Evolutionary conservation across 148 eudicot species (phyloP).

Genomic region (Camellia lanceoleosa): DNA sequence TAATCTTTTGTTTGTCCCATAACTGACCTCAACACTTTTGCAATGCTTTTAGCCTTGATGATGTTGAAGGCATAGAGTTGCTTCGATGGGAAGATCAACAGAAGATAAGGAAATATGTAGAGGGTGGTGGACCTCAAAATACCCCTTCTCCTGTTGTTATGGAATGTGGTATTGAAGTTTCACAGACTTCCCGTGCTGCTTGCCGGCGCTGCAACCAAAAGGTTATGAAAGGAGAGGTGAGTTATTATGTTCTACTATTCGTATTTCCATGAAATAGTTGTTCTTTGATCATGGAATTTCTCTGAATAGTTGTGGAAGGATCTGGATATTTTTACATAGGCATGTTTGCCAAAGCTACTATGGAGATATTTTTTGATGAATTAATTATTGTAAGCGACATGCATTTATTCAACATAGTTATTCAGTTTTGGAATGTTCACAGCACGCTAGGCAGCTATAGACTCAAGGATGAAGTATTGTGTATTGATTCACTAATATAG

Average conservation of each 20-base stretch:
- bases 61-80: conserved; percentile 82
- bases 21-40: conserved; percentile 9
- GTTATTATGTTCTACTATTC: conserved; percentile 3
- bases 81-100: conserved; percentile 99
- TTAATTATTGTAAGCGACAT: background rate
- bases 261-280: background rate
- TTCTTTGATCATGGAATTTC: background rate
- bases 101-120: conserved; percentile 69
- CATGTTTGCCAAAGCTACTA: background rate
- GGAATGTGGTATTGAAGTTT: conserved; percentile 66
- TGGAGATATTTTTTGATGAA: background rate
- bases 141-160: conserved; percentile 31
- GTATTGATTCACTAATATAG: background rate
- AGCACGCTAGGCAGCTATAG: background rate
- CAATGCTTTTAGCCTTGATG: conserved; percentile 49
- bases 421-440: background rate
- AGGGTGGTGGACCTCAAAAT: conserved; percentile 40
- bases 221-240: conserved; percentile 89
- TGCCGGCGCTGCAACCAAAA: conserved; percentile 78
- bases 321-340: background rate
- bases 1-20: background rate
- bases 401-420: background rate
- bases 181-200: conserved; percentile 77
- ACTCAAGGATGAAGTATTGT: background rate
- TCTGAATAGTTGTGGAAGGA: background rate